Conservation (phyloP, 2,329 filamentous ascomycete species). For the Exophiala xenobiotica region DNA sequence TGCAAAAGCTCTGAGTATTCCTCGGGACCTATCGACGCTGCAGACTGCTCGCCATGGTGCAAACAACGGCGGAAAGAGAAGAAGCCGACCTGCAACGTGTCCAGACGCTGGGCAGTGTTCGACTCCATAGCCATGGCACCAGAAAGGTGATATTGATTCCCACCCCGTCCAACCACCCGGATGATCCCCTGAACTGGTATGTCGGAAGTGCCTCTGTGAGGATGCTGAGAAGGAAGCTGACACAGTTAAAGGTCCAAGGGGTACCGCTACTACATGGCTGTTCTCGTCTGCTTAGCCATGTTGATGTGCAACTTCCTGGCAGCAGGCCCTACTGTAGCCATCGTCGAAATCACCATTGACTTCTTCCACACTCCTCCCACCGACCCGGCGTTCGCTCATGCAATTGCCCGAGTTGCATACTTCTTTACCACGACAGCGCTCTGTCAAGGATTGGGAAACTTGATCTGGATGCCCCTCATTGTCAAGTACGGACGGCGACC, state of each 20-base stretch:
- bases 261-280: slow-evolving; percentile 46
- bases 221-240: no score
- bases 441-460: slow-evolving; percentile 47
- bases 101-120: neutral
- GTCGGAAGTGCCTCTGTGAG: no score
- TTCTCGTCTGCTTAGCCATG: slow-evolving; percentile 54
- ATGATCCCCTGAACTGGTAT: slow-evolving; percentile 58
- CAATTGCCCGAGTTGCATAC: slow-evolving; percentile 50
- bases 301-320: slow-evolving; percentile 58
- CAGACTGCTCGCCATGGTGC: no score
- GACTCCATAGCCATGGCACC: slow-evolving; percentile 29
- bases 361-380: slow-evolving; percentile 46
- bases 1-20: no score
- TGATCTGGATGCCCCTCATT: slow-evolving; percentile 42
- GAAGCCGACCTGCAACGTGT: no score
- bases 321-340: slow-evolving; percentile 55
- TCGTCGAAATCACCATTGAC: slow-evolving; percentile 47
- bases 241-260: slow-evolving; percentile 17
- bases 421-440: slow-evolving; percentile 56
- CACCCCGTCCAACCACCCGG: slow-evolving; percentile 49
- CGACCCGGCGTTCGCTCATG: slow-evolving; percentile 31
- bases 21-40: no score
- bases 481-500: slow-evolving; percentile 40
- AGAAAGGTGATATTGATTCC: slow-evolving; percentile 55
- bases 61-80: no score